Evolutionary conservation across 202 grass and related monocot species (phyloP).

Genomic region (Hordeum pubiflorum): DNA sequence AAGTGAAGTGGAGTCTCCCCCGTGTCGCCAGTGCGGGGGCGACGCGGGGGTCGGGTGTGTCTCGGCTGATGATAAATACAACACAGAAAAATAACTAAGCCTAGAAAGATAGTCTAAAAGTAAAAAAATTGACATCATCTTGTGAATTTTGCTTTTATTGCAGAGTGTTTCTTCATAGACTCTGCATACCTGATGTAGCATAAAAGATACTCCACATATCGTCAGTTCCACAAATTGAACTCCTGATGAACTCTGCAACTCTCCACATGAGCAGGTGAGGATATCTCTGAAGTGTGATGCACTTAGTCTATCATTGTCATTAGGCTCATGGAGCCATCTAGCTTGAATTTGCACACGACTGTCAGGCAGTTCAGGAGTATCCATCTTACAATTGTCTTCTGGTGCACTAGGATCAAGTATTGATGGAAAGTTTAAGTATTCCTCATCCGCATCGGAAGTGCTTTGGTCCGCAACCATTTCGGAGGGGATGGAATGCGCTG

Average conservation of each 20-base stretch:
- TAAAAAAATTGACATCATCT: background rate
- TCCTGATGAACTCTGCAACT: constrained; percentile 58
- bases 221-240: constrained; percentile 69
- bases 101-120: background rate
- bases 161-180: background rate
- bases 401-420: constrained; percentile 17
- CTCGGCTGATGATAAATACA: background rate
- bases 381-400: constrained; percentile 18
- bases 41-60: no score
- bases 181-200: constrained; percentile 83
- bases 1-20: background rate
- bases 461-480: constrained; percentile 23
- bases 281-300: constrained; percentile 90
- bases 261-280: constrained; percentile 58
- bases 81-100: background rate
- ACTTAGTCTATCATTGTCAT: constrained; percentile 74
- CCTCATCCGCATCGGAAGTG: constrained; percentile 32
- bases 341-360: constrained; percentile 40
- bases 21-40: no score
- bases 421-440: constrained; percentile 27
- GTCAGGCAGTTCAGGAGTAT: constrained; percentile 21
- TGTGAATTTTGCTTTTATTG: background rate
- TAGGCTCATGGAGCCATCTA: constrained; percentile 86
- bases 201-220: constrained; percentile 87
- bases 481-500: constrained; percentile 22